Base-by-base conservation (phyloP, 1,139 yeast species). In the Geotrichum macrosporum region DNA sequence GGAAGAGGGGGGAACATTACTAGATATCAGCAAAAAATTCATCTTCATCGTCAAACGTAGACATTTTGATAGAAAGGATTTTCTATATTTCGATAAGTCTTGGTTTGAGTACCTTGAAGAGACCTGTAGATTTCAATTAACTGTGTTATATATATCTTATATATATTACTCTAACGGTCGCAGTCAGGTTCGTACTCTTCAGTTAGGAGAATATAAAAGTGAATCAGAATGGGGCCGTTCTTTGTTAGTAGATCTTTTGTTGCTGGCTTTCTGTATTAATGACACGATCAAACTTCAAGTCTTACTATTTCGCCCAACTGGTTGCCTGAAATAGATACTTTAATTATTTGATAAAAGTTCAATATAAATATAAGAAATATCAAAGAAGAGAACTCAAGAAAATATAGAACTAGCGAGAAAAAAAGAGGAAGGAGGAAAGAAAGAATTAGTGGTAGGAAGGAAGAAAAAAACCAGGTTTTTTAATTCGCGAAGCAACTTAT, bases 11-110 rank as follows among this genome's bases (percentile, higher is more conserved):
- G 49, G 29, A 48, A 51, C 49, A 48, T 55, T 67, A 70, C 74
- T 84, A 84, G 67, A 84, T 81, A 66, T 84, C 92, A 66, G 83
- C 86, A 66, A 84, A 84, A 67, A 70, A 65, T 48, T 84, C 88
- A 68, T 86, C 95, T 69, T 87, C 96, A 70, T 87, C 95, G 64
- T 81, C 88, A 58, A 75, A 69, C 51, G 74, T 67, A 51, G 86
- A 77, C 84, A 79, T 79, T 41, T 30, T 27, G 41, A 19, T 10
- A 18, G 24, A 24, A 16, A 27, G 26, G 15, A 10, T 4, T n/a
- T 37, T 37, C n/a, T n/a, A n/a, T n/a, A n/a, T n/a, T n/a, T n/a
- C n/a, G n/a, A n/a, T 31, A 12, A 24, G 22, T 34, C 47, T 32
- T 20, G 32, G 26, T 41, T 48, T 26, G 10, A 35, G 36, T 42